A percentile compares a stretch with the other conserved stretches of the same genome.
Evolutionary conservation across 306 rosid species (phyloP).

Genomic region (Begonia masoniana): DNA sequence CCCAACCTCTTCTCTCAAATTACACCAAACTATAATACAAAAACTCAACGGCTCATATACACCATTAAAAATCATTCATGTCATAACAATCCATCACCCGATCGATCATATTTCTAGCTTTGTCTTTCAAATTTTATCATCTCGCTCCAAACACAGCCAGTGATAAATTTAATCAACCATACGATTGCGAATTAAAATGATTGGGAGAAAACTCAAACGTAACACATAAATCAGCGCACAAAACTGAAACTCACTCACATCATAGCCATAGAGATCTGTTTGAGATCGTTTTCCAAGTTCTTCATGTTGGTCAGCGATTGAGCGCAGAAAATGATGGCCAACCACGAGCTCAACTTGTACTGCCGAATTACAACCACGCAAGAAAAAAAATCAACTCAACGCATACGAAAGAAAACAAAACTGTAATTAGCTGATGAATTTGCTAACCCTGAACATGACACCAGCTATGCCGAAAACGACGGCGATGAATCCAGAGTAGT

Average conservation of each 20-base stretch:
- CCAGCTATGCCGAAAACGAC: constrained; percentile 84
- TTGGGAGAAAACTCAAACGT: too few relatives aligned
- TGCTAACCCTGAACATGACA: constrained; percentile 78
- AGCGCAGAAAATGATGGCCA: constrained; percentile 90
- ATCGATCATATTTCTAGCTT: too few relatives aligned
- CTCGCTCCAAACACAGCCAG: too few relatives aligned
- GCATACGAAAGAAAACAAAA: background rate
- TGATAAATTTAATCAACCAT: too few relatives aligned
- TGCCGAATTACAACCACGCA: constrained; percentile 13
- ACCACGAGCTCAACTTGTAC: constrained; percentile 97
- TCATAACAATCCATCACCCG: too few relatives aligned
- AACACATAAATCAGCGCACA: too few relatives aligned
- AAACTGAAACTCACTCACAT: constrained; percentile 35
- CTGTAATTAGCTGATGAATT: background rate
- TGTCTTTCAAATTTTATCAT: too few relatives aligned
- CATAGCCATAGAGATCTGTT: constrained; percentile 97
- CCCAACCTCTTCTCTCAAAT: too few relatives aligned
- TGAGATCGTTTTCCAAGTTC: constrained; percentile 77
- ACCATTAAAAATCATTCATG: too few relatives aligned
- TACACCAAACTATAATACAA: too few relatives aligned
- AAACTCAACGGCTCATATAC: too few relatives aligned
- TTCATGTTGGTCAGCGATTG: constrained; percentile 83
- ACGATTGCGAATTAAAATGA: too few relatives aligned
- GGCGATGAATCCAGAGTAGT: constrained; percentile 88
- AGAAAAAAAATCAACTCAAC: background rate